Conservation (phyloP, 2,329 filamentous ascomycete genomes). For the Ophiocordyceps sinensis region DNA sequence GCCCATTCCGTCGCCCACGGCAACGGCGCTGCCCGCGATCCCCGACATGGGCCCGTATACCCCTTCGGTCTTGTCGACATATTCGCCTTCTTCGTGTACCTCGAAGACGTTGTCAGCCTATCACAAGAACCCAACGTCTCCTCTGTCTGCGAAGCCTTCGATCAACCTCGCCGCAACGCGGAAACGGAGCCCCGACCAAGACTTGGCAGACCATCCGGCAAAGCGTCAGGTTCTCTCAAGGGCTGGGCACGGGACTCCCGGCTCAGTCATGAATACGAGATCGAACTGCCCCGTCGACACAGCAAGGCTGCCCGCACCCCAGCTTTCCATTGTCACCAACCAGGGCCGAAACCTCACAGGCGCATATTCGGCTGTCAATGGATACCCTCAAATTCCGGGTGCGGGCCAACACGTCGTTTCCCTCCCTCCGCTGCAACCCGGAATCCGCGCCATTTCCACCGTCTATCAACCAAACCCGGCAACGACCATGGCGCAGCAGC, state of each 20-base stretch:
- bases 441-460: conserved; percentile 60
- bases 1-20: conserved; percentile 35
- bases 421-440: conserved; percentile 45
- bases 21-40: conserved; percentile 13
- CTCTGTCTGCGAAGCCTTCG: conserved; percentile 31
- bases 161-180: conserved; percentile 24
- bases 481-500: conserved; percentile 22
- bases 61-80: conserved; percentile 17
- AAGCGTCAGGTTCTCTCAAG: conserved; percentile 29
- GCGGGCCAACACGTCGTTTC: conserved; percentile 28
- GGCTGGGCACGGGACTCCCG: conserved; percentile 5
- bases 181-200: conserved; percentile 38
- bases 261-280: conserved; percentile 7
- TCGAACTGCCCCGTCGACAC: conserved; percentile 9
- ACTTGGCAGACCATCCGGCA: conserved; percentile 36
- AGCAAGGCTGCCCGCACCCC: conserved; percentile 51
- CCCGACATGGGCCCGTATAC: conserved; percentile 18
- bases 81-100: conserved; percentile 25
- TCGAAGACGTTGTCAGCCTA: conserved; percentile 24
- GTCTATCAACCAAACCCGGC: conserved; percentile 49
- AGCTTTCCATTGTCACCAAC: conserved; percentile 49
- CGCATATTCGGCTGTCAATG: conserved; percentile 20
- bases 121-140: conserved; percentile 27
- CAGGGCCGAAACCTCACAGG: conserved; percentile 9
- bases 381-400: conserved; percentile 26